Conservation (phyloP, 1,284 basidiomycete genomes). For the Sutorius eximius region DNA sequence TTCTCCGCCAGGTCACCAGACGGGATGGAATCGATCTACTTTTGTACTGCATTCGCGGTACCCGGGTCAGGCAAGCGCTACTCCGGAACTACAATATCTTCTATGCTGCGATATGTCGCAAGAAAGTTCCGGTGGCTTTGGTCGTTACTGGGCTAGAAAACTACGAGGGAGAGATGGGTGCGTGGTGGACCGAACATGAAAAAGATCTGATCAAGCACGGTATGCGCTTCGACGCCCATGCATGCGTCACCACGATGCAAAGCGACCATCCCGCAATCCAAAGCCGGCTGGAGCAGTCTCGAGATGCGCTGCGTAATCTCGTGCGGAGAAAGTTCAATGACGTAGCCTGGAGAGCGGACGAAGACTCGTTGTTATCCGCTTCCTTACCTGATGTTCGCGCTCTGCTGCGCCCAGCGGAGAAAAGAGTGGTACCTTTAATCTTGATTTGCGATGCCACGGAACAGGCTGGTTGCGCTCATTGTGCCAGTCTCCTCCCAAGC, state of each 20-base stretch:
- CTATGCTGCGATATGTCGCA: constrained; percentile 28
- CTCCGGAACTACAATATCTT: constrained; percentile 35
- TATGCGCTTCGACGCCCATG: constrained; percentile 32
- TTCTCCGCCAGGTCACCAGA: constrained; percentile 28
- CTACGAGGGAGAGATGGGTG: constrained; percentile 33
- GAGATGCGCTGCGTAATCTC: constrained; percentile 19
- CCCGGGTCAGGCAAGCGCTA: constrained; percentile 28
- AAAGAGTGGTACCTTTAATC: constrained; percentile 15
- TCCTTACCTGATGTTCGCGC: constrained; percentile 26
- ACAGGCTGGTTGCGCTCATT: not conserved
- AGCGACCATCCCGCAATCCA: constrained; percentile 32
- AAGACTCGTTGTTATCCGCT: constrained; percentile 19
- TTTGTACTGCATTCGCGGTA: constrained; percentile 35
- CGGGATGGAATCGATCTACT: constrained; percentile 33
- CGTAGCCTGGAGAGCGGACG: constrained; percentile 21
- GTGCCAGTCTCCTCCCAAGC: constrained; percentile 3
- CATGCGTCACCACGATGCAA: constrained; percentile 33
- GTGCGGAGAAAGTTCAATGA: constrained; percentile 10
- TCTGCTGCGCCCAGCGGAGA: constrained; percentile 17
- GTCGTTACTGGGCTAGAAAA: constrained; percentile 38
- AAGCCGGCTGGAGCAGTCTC: constrained; percentile 20
- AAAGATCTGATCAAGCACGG: constrained; percentile 28
- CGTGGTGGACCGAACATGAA: constrained; percentile 35
- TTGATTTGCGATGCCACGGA: constrained; percentile 19
- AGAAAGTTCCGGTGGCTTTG: constrained; percentile 34